These are phyloP conservation scores for Geotrichum macrosporum DNA, from an alignment of 1,139 yeast species.

Conservation along the genomic window DNA sequence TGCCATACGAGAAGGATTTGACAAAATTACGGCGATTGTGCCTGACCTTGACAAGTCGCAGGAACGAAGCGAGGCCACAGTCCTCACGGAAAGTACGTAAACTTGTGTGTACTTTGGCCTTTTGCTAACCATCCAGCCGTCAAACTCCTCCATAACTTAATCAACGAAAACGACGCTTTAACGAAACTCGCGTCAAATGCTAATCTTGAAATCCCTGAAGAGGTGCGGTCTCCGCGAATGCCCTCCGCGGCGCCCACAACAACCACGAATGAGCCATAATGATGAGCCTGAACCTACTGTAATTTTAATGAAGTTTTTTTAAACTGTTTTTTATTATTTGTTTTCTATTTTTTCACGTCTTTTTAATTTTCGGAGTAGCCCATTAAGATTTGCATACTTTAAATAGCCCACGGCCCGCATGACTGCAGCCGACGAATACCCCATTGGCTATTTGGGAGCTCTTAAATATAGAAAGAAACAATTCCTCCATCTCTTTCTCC, in stretches of 20 bases:
- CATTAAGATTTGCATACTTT: too few species aligned
- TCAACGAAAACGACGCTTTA: constrained; percentile 34
- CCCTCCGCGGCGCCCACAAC: constrained; percentile 1
- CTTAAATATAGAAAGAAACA: too few species aligned
- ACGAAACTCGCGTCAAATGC: constrained; percentile 28
- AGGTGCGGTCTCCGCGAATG: constrained; percentile 10
- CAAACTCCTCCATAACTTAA: constrained; percentile 32
- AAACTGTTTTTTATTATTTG: too few species aligned
- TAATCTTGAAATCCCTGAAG: constrained; percentile 8
- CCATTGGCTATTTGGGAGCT: too few species aligned
- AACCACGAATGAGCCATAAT: not conserved
- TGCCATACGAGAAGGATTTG: constrained; percentile 47
- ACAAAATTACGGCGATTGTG: constrained; percentile 41
- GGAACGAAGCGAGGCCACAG: constrained; percentile 42
- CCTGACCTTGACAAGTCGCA: constrained; percentile 41
- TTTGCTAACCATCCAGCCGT: constrained; percentile 29
- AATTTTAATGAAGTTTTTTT: too few species aligned
- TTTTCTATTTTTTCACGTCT: too few species aligned
- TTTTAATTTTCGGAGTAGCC: too few species aligned
- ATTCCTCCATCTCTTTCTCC: too few species aligned
- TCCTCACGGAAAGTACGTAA: constrained; percentile 37
- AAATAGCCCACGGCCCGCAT: too few species aligned
- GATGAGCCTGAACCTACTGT: too few species aligned
- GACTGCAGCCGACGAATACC: too few species aligned
- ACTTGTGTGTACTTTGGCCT: not conserved